These are phyloP conservation scores for Plasmodiophora brassicae DNA, from an alignment of 208 protist species.

Conservation along the genomic window DNA sequence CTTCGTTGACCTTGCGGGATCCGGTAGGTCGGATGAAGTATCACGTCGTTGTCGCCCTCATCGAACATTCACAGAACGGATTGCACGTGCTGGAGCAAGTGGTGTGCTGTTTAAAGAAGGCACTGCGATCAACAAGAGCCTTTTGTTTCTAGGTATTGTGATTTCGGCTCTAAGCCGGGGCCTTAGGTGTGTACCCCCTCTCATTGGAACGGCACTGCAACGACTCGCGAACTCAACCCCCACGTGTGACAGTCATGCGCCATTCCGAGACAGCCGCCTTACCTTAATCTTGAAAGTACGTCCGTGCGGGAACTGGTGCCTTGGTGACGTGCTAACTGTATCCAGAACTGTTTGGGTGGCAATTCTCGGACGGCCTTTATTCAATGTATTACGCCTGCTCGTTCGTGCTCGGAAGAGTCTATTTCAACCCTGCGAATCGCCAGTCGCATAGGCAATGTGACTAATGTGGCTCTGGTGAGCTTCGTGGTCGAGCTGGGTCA, in stretches of 20 bases:
- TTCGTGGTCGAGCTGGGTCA: neutral
- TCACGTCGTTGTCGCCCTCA: neutral
- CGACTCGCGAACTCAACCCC: too few species aligned
- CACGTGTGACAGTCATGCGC: neutral
- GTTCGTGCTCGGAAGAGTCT: slow-evolving; percentile 2
- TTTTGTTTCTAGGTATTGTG: neutral
- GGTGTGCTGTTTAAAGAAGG: slow-evolving; percentile 24
- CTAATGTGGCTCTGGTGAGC: neutral
- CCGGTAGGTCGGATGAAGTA: neutral
- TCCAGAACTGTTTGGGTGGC: slow-evolving; percentile 20
- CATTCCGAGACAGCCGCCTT: slow-evolving; percentile 25
- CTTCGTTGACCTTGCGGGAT: slow-evolving; percentile 14
- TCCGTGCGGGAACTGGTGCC: neutral
- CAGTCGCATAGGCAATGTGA: neutral
- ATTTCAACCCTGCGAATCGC: neutral
- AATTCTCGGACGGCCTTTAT: slow-evolving; percentile 7
- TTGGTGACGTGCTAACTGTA: neutral
- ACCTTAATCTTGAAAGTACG: slow-evolving; percentile 2
- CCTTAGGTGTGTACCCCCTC: neutral
- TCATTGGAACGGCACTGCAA: too few species aligned
- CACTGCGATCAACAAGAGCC: neutral
- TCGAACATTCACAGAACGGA: neutral
- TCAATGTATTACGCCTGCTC: slow-evolving; percentile 12
- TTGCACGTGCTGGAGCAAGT: neutral
- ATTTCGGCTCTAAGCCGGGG: neutral